Conservation (phyloP, 495 filamentous ascomycete species). For the Annulohypoxylon stygium region DNA sequence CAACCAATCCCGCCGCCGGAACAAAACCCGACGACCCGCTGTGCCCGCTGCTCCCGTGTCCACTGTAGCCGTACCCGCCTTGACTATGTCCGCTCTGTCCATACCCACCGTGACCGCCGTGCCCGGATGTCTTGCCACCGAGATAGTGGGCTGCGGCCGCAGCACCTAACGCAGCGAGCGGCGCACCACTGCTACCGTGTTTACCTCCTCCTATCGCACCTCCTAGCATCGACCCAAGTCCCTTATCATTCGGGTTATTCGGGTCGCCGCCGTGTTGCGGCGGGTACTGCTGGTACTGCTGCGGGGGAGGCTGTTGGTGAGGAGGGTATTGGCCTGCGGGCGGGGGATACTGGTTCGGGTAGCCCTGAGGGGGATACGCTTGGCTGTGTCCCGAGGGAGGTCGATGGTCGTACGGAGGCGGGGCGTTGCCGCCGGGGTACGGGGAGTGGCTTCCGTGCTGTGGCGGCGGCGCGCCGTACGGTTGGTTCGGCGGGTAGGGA, state of each 20-base stretch:
- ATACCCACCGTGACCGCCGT: slow-evolving; percentile 14
- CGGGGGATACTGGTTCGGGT: slow-evolving; percentile 42
- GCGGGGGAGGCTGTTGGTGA: slow-evolving; percentile 25
- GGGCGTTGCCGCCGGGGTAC: slow-evolving; percentile 37
- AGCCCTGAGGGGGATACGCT: slow-evolving; percentile 46
- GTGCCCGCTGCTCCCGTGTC: slow-evolving; percentile 15
- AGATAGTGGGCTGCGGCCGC: slow-evolving; percentile 43
- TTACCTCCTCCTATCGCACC: slow-evolving; percentile 36
- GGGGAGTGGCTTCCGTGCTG: slow-evolving; percentile 37
- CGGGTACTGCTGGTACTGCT: slow-evolving; percentile 36
- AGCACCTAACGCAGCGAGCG: slow-evolving; percentile 39
- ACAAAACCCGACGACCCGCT: slow-evolving; percentile 22
- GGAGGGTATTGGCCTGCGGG: slow-evolving; percentile 37
- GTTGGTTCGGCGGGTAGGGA: slow-evolving; percentile 43
- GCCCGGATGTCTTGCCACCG: slow-evolving; percentile 14
- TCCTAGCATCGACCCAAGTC: slow-evolving; percentile 44
- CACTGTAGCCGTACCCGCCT: slow-evolving; percentile 5
- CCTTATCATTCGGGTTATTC: slow-evolving; percentile 39
- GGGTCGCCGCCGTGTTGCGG: slow-evolving; percentile 34
- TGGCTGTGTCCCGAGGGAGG: slow-evolving; percentile 39
- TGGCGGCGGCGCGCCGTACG: slow-evolving; percentile 39
- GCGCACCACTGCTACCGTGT: slow-evolving; percentile 19
- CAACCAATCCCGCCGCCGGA: slow-evolving; percentile 25
- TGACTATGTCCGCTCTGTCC: slow-evolving; percentile 6
- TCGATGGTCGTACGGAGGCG: slow-evolving; percentile 38